These are phyloP conservation scores for Eimeria maxima DNA, from an alignment of 169 alveolate genomes.

Conservation along the genomic window DNA sequence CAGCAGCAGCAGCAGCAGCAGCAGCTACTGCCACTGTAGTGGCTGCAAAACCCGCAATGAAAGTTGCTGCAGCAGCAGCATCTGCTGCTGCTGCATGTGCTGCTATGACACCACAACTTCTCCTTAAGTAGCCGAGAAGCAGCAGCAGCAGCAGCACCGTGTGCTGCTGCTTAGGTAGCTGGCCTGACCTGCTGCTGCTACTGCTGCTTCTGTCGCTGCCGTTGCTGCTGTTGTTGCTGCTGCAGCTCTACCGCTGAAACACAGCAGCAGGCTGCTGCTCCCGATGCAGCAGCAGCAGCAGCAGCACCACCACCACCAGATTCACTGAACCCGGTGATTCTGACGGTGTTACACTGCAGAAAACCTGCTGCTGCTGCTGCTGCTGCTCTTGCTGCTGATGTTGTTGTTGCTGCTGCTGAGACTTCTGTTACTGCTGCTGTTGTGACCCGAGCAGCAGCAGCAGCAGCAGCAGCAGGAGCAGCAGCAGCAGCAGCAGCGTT, in stretches of 20 bases:
- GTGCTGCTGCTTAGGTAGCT: neutral
- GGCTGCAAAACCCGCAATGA: neutral
- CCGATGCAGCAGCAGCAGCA: neutral
- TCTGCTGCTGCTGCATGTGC: neutral
- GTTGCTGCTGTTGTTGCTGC: neutral
- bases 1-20: neutral
- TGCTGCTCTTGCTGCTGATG: neutral
- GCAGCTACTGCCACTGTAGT: neutral
- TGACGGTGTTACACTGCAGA: neutral
- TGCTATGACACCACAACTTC: neutral
- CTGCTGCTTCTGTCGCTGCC: neutral
- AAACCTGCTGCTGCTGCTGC: neutral
- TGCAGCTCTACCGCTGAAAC: neutral
- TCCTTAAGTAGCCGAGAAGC: neutral
- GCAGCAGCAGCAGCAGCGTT: slow-evolving; percentile 8
- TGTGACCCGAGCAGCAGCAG: neutral
- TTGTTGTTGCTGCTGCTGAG: neutral
- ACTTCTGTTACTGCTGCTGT: neutral
- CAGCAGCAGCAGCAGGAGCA: neutral
- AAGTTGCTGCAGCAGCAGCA: neutral
- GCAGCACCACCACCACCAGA: too few relatives aligned
- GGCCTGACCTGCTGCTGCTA: neutral
- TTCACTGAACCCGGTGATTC: too few relatives aligned
- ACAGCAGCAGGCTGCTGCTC: neutral
- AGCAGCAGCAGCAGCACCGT: neutral